A percentile compares a stretch with the other conserved stretches of the same genome.
Conservation (phyloP, 2,329 filamentous ascomycete species). For the Cercospora zeina region DNA sequence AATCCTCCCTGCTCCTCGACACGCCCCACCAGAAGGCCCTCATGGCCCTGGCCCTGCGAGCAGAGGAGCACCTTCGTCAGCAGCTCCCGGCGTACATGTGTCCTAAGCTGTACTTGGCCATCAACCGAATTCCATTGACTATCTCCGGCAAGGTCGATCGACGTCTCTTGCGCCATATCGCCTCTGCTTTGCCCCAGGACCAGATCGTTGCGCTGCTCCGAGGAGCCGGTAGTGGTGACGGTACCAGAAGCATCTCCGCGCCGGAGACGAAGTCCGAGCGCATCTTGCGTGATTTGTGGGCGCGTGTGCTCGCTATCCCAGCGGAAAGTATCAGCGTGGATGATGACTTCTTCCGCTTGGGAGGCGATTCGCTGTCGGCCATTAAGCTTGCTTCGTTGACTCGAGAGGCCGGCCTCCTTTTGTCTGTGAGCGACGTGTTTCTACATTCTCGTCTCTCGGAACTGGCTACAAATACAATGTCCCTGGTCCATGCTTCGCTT, state of each 20-base stretch:
- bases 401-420: neutral
- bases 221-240: too few species aligned
- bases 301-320: neutral
- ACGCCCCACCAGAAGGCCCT: too few species aligned
- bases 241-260: too few species aligned
- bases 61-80: neutral
- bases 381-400: neutral
- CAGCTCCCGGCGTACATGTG: neutral
- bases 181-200: too few species aligned
- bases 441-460: neutral
- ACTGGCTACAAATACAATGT: neutral
- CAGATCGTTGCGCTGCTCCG: too few species aligned
- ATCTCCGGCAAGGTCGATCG: neutral
- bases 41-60: too few species aligned
- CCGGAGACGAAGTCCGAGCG: too few species aligned
- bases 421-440: neutral
- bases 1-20: neutral
- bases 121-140: neutral
- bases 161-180: too few species aligned
- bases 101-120: neutral
- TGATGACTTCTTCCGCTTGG: neutral
- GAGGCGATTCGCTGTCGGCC: neutral
- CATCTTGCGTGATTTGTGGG: neutral
- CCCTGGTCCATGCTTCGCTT: too few species aligned
- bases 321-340: neutral